These are phyloP conservation scores for Astragalus membranaceus DNA, from an alignment of 306 rosid species.

Conservation along the genomic window DNA sequence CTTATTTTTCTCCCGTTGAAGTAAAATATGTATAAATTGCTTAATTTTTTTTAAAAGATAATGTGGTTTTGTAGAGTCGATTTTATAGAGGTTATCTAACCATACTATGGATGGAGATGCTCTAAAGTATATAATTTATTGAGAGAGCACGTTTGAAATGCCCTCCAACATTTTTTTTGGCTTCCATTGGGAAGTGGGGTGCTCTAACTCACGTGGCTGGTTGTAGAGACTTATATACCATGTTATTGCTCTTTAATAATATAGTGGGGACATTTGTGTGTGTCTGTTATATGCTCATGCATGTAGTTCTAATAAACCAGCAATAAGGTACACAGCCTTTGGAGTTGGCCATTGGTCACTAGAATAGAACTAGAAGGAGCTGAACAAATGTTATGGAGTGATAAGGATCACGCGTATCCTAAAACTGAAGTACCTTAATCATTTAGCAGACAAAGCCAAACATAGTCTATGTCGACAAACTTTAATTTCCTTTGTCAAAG, in stretches of 20 bases:
- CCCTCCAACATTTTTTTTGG: too few species aligned
- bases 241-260: not conserved
- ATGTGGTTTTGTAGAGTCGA: too few species aligned
- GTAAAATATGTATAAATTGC: too few species aligned
- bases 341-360: not conserved
- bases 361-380: not conserved
- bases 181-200: not conserved
- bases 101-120: too few species aligned
- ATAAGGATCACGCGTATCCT: not conserved
- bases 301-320: constrained; percentile 5
- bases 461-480: constrained; percentile 22
- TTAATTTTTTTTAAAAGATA: too few species aligned
- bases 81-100: too few species aligned
- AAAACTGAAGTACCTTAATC: constrained; percentile 16
- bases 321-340: not conserved
- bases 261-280: not conserved
- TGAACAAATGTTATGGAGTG: not conserved
- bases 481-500: constrained; percentile 7
- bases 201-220: not conserved
- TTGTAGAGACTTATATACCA: not conserved
- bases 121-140: too few species aligned
- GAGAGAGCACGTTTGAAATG: too few species aligned
- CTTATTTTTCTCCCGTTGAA: too few species aligned
- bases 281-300: constrained; percentile 2
- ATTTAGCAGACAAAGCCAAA: constrained; percentile 26